A percentile compares a stretch with the other conserved stretches of the same genome.
Evolutionary conservation across 495 filamentous ascomycete species (phyloP).

Genomic region (Penicillium crystallinum): DNA sequence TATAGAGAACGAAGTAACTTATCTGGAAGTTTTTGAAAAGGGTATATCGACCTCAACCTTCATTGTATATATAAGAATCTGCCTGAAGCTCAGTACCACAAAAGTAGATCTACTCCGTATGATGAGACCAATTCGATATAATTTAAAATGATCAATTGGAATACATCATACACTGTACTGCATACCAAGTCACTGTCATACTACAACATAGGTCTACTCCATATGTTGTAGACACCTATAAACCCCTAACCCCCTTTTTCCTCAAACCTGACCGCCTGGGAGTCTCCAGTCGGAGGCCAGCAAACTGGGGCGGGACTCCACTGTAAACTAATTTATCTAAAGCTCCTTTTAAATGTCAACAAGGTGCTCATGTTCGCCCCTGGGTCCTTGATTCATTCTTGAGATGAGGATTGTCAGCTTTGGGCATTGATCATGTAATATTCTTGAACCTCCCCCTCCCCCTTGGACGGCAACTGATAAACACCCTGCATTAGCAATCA

Average conservation of each 20-base stretch:
- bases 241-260: conserved; percentile 1
- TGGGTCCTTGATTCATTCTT: not conserved
- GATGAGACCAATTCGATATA: too few species aligned
- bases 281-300: conserved; percentile 23
- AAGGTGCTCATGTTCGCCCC: conserved; percentile 3
- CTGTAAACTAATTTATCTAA: conserved; percentile 23
- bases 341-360: conserved; percentile 27
- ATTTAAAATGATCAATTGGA: too few species aligned
- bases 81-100: too few species aligned
- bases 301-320: conserved; percentile 22
- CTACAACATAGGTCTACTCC: too few species aligned
- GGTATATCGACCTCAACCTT: too few species aligned
- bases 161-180: too few species aligned
- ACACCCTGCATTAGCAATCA: conserved; percentile 12
- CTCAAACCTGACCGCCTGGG: conserved; percentile 13
- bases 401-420: conserved; percentile 10
- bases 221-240: not conserved
- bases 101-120: too few species aligned
- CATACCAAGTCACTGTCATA: too few species aligned
- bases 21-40: too few species aligned
- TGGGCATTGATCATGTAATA: conserved; percentile 17
- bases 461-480: conserved; percentile 19
- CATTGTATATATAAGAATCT: too few species aligned
- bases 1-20: too few species aligned
- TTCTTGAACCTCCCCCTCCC: not conserved